These are phyloP conservation scores for Clonostachys rhizophaga DNA, from an alignment of 2,329 filamentous ascomycete species.

Conservation along the genomic window DNA sequence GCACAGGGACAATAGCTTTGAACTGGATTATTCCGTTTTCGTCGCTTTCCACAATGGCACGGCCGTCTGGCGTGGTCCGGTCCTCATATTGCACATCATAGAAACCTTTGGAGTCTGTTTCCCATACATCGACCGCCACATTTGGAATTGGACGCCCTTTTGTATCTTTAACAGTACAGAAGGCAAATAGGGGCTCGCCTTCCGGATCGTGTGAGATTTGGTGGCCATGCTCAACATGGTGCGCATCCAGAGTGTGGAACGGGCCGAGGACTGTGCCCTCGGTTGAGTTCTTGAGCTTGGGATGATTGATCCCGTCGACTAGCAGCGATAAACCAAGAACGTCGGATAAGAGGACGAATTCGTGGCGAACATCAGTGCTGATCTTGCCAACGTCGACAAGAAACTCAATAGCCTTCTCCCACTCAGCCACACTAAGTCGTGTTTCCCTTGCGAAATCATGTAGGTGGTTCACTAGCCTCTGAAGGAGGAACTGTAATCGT, in stretches of 20 bases:
- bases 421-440: conserved; percentile 65
- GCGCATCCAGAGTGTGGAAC: conserved; percentile 73
- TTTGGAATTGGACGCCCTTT: conserved; percentile 51
- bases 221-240: conserved; percentile 43
- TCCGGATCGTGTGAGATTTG: conserved; percentile 58
- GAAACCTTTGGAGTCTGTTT: conserved; percentile 68
- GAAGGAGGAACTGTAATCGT: conserved; percentile 63
- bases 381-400: conserved; percentile 66
- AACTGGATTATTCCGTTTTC: conserved; percentile 57
- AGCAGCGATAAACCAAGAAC: conserved; percentile 70
- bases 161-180: conserved; percentile 63
- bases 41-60: conserved; percentile 17
- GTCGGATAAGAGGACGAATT: conserved; percentile 75
- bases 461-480: conserved; percentile 65
- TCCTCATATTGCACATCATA: conserved; percentile 72
- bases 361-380: conserved; percentile 63
- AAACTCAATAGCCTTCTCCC: conserved; percentile 67
- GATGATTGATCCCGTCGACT: conserved; percentile 73
- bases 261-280: conserved; percentile 76
- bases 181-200: conserved; percentile 61
- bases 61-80: conserved; percentile 32
- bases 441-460: conserved; percentile 77
- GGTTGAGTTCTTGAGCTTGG: conserved; percentile 62
- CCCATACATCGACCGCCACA: conserved; percentile 74
- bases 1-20: conserved; percentile 75